Evolutionary conservation across 108 stramenopile genomes (phyloP).

Genomic region (Stephanodiscus triporus): DNA sequence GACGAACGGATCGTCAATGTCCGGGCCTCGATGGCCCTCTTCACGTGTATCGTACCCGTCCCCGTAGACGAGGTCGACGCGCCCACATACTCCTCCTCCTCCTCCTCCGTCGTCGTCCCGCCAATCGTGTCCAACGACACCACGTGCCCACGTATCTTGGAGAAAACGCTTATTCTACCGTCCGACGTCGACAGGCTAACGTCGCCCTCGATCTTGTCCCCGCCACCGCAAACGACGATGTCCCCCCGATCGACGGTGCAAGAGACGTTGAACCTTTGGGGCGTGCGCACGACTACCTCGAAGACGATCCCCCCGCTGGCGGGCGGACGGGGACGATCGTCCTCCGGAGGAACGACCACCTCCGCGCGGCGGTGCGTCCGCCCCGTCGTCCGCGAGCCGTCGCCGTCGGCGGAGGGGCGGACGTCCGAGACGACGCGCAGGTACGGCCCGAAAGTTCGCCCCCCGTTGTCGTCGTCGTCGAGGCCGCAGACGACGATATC

Average conservation of each 20-base stretch:
- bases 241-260: neutral
- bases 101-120: neutral
- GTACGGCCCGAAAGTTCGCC: neutral
- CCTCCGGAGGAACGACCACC: too few relatives aligned
- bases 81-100: neutral
- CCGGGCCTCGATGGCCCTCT: slow-evolving; percentile 72
- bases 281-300: neutral
- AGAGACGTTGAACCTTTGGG: neutral
- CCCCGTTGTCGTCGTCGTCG: neutral
- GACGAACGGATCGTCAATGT: slow-evolving; percentile 43
- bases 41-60: slow-evolving; percentile 49
- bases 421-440: neutral
- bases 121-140: neutral
- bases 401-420: too few relatives aligned
- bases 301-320: neutral
- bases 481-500: neutral
- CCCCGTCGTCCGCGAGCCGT: too few relatives aligned
- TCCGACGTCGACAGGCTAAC: neutral
- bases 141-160: neutral
- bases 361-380: too few relatives aligned
- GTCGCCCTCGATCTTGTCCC: neutral
- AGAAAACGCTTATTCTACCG: neutral
- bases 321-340: neutral
- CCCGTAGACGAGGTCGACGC: neutral
- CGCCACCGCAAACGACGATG: neutral